These are phyloP conservation scores for Penicillium sp. DNA, from an alignment of 2,329 filamentous ascomycete genomes.

Conservation along the genomic window DNA sequence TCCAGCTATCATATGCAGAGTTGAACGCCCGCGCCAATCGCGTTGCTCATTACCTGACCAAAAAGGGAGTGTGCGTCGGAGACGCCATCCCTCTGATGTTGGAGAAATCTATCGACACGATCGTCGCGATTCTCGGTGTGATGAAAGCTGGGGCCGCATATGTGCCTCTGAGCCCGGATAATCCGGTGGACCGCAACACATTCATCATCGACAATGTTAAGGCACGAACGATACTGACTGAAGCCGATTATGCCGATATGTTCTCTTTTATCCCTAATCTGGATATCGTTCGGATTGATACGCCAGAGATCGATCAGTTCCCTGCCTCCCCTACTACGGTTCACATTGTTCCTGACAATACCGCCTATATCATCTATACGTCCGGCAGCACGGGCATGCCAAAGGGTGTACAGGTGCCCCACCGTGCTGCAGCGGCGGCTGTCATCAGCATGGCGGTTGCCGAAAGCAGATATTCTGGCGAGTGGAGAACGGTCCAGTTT, in stretches of 20 bases:
- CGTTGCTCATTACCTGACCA: constrained; percentile 2
- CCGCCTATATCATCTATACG: constrained; percentile 53
- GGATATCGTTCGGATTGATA: neutral
- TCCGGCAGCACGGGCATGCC: constrained; percentile 16
- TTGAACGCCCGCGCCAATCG: constrained; percentile 2
- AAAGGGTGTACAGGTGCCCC: constrained; percentile 13
- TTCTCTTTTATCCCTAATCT: neutral
- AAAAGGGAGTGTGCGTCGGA: constrained; percentile 1
- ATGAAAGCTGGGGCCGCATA: constrained; percentile 14
- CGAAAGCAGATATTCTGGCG: neutral
- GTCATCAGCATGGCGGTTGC: constrained; percentile 3
- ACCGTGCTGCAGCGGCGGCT: constrained; percentile 5
- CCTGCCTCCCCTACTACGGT: neutral
- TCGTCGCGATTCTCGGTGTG: constrained; percentile 10
- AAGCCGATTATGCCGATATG: neutral
- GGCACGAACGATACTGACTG: constrained; percentile 1
- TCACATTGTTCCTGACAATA: neutral
- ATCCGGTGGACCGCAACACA: constrained; percentile 10
- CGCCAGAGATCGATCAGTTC: neutral
- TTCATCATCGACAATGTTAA: constrained; percentile 12
- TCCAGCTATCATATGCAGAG: neutral
- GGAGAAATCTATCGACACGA: constrained; percentile 9
- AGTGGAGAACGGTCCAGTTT: constrained; percentile 11
- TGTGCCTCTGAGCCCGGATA: constrained; percentile 12
- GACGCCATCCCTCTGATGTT: constrained; percentile 7